Conservation (phyloP, 1,139 yeast species). For the Debaryomyces robertsiae region DNA sequence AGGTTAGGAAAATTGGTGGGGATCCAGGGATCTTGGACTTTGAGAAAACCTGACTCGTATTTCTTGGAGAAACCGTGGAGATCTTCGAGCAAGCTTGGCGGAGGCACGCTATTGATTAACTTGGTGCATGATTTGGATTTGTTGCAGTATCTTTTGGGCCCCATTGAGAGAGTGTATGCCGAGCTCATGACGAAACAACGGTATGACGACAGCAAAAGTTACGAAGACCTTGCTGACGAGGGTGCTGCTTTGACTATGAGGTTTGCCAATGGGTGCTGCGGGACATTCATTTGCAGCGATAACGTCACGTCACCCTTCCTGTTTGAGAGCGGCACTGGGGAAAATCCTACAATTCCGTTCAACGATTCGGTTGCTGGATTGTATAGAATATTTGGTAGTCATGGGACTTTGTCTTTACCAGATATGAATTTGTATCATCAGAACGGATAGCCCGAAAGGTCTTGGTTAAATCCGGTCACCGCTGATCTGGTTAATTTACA, state of each 20-base stretch:
- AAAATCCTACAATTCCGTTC: conserved; percentile 44
- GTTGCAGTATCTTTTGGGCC: conserved; percentile 44
- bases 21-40: conserved; percentile 46
- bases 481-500: conserved; percentile 20
- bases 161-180: conserved; percentile 41
- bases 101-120: conserved; percentile 44
- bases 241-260: conserved; percentile 45
- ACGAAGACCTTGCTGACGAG: conserved; percentile 37
- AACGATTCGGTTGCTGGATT: conserved; percentile 37
- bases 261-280: conserved; percentile 42
- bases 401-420: conserved; percentile 45
- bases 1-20: conserved; percentile 38
- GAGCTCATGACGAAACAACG: conserved; percentile 39
- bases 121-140: conserved; percentile 47
- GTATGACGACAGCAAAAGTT: conserved; percentile 15
- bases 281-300: conserved; percentile 46
- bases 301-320: conserved; percentile 45
- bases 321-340: conserved; percentile 47
- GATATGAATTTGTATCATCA: conserved; percentile 43
- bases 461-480: conserved; percentile 31
- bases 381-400: conserved; percentile 43
- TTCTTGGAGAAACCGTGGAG: conserved; percentile 45
- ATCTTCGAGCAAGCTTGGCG: conserved; percentile 35
- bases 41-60: conserved; percentile 39
- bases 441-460: conserved; percentile 18